These are phyloP conservation scores for Mycosphaerella sp. DNA, from an alignment of 2,329 filamentous ascomycete species.

Conservation along the genomic window DNA sequence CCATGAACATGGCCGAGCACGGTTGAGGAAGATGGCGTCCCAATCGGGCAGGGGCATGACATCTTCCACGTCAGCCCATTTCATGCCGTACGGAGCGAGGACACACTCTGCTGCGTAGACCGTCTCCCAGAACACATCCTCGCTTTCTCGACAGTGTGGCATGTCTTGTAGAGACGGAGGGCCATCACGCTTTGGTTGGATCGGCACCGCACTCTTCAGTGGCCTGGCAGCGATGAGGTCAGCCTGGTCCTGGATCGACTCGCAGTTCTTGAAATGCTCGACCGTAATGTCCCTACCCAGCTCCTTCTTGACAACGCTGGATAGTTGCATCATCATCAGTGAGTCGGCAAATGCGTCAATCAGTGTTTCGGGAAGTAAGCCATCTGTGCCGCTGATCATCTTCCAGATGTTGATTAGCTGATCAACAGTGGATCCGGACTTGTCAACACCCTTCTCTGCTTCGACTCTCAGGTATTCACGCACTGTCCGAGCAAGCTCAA, in stretches of 20 bases:
- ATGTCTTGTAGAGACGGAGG: conserved; percentile 30
- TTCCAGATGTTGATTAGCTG: conserved; percentile 31
- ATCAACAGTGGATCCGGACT: conserved; percentile 28
- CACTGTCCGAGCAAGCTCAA: conserved; percentile 32
- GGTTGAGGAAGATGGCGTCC: conserved; percentile 32
- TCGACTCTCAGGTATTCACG: conserved; percentile 28
- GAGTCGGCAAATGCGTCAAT: conserved; percentile 32
- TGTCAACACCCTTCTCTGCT: conserved; percentile 25
- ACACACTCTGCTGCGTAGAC: conserved; percentile 23
- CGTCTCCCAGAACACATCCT: conserved; percentile 23
- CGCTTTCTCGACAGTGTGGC: conserved; percentile 26
- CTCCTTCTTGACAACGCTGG: conserved; percentile 31
- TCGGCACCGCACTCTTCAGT: conserved; percentile 14
- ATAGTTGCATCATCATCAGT: conserved; percentile 35
- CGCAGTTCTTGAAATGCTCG: conserved; percentile 32
- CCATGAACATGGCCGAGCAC: conserved; percentile 29
- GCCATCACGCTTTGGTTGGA: conserved; percentile 24
- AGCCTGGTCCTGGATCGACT: conserved; percentile 30
- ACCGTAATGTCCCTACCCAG: conserved; percentile 31
- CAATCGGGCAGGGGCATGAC: conserved; percentile 32
- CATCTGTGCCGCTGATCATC: conserved; percentile 29
- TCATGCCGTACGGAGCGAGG: conserved; percentile 25
- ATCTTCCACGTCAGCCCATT: conserved; percentile 34
- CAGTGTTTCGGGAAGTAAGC: conserved; percentile 21
- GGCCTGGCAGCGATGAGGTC: conserved; percentile 29